Evolutionary conservation across 371 early-diverging fungal genomes (phyloP), one percentile per base, ranked within the genome.

Genomic region (Apophysomyces ossiformis): DNA sequence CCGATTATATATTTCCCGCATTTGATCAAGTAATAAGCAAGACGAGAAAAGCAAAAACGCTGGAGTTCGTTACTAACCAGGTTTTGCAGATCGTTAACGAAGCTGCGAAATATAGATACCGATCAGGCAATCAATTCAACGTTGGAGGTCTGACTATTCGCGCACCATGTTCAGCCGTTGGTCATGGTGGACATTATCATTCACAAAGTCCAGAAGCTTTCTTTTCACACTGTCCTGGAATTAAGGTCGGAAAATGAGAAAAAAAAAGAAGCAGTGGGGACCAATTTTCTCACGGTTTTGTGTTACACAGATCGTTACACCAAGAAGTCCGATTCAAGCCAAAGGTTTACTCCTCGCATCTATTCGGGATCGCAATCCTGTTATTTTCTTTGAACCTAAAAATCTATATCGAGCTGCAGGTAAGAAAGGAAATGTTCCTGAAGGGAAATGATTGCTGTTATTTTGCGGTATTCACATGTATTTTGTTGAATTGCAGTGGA

Each of bases 181-280:
- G 99, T 1, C 99, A 99, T 74, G 99, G 99, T 69, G 99, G 90
- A 16, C 95, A 90, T 69, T 99, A 99, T 77, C 99, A 99, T 73
- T 95, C 95, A 15, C 99, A 99, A 77, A 87, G 87, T 50, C 97
- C 97, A 35, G 99, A 99, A 81, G 96, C 96, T 5, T 93, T 91
- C 77, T 99, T 99, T 79, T 92, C 96, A 4, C 99, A 99, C 73
- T 90, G 94, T 46, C 96, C 98, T 37, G 99, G 99, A 57, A 73
- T 99, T 32, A 97, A 96, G 83, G 85, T 81, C 77, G 60, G 65
- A 37, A 32, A 37, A 15, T 39, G 45, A 39, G 4, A 1, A 37
- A 35, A 32, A 8, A 50, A 39, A 47, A 41, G 13, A 41, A 41
- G 41, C 41, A 50, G 16, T 57, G 46, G 59, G 32, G 46, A 37